Evolutionary conservation across 345 rosid species (phyloP).

Genomic region (Tarenaya hassleriana): DNA sequence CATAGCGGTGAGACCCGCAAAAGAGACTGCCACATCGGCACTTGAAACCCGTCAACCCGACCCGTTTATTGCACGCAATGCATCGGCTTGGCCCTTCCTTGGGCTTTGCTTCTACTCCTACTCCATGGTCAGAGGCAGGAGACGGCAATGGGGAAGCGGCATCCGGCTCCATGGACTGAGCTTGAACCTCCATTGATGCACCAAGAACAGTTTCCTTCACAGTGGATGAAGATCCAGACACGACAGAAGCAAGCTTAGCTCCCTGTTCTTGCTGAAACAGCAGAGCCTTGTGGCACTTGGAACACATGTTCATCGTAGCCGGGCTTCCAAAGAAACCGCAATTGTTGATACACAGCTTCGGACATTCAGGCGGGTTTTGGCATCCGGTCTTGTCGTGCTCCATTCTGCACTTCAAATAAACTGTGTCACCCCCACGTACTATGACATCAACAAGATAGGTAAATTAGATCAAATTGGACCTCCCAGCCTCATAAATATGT

Average conservation of each 20-base stretch:
- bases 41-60: constrained; percentile 76
- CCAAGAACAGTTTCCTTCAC: constrained; percentile 37
- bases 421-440: not conserved
- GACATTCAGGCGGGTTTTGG: constrained; percentile 81
- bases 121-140: constrained; percentile 25
- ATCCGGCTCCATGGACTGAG: constrained; percentile 36
- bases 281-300: constrained; percentile 84
- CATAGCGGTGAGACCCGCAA: constrained; percentile 80
- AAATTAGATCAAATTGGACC: too few species aligned
- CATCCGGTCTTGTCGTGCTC: constrained; percentile 93
- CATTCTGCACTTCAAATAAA: constrained; percentile 46
- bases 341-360: constrained; percentile 68
- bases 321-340: constrained; percentile 94
- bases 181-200: constrained; percentile 37
- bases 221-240: constrained; percentile 50
- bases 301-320: constrained; percentile 92
- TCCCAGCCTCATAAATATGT: too few species aligned
- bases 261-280: constrained; percentile 64
- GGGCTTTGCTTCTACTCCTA: constrained; percentile 34
- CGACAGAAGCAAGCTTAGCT: constrained; percentile 60
- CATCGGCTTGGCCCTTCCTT: constrained; percentile 79
- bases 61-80: constrained; percentile 66
- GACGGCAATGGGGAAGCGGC: constrained; percentile 37
- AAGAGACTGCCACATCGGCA: constrained; percentile 76
- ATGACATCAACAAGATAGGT: not conserved